Evolutionary conservation across 352 stramenopile genomes (phyloP), one percentile per base, ranked within the genome.

Genomic region (Phytophthora fragariaefolia): DNA sequence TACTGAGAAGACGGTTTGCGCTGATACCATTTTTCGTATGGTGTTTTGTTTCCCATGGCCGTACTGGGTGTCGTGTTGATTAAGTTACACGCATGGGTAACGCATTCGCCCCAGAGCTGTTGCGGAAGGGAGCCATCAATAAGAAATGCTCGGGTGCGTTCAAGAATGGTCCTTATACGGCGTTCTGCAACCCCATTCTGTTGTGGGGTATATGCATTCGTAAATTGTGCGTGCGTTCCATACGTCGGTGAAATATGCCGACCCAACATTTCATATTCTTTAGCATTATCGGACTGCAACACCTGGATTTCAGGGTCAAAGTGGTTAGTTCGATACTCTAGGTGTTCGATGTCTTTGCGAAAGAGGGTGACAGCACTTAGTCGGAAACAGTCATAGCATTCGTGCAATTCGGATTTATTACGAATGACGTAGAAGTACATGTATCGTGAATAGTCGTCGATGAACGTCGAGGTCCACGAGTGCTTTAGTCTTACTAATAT

Each of bases 291-390:
- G 34, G 34, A 18, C 34, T 42, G 34, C 18, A 18, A 42, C 9
- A 42, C 34, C 34, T 42, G 34, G 34, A 42, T 42, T 42, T 22
- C 34, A 42, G 34, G 34, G 34, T 42, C 34, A 18, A 20, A 42
- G 34, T 42, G 34, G 34, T 42, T 42, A 42, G 34, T 42, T 42
- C 34, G 13, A 42, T 42, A 42, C 34, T 42, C 34, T 42, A 42
- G 34, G 10, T 42, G 34, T 42, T 42, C 34, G 10, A 42, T 42
- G 34, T 42, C 8, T 42, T 42, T 18, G 34, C 34, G 34, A 42
- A 42, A 42, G 8, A 42, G 34, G 34, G 34, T 42, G 15, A 22
- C 10, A 42, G 13, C 34, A 18, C 34, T 20, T 42, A n/a, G 34
- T 18, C 34, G 34, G 34, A 42, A 42, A 42, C 34, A 15, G 12